A percentile compares a stretch with the other conserved stretches of the same genome.
These are phyloP conservation scores for Xylariaceae sp. DNA, from an alignment of 2,329 filamentous ascomycete species.

Conservation along the genomic window DNA sequence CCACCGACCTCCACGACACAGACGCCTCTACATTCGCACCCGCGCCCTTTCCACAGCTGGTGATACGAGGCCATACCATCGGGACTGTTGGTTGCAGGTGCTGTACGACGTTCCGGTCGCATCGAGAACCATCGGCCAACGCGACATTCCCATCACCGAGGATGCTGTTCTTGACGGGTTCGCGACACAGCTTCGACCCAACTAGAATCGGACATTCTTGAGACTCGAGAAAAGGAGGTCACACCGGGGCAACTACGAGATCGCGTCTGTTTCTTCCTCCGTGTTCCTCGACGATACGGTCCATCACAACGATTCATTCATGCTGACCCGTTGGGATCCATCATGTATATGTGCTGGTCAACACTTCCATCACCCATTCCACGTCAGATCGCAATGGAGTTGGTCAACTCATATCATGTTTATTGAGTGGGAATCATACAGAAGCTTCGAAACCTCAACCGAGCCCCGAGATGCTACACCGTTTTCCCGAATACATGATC, in stretches of 20 bases:
- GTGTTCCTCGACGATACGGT: no score
- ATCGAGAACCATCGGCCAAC: neutral
- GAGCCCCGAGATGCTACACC: conserved; percentile 8
- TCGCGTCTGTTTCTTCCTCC: no score
- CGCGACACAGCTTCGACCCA: neutral
- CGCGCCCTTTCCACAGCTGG: neutral
- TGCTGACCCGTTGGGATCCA: neutral
- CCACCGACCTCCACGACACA: no score
- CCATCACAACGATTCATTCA: no score
- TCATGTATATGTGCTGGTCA: no score
- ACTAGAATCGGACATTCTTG: neutral
- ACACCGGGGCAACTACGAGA: no score
- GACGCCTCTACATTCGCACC: neutral
- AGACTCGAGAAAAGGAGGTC: neutral
- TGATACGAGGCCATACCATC: neutral
- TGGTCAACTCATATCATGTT: neutral
- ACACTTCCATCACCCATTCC: neutral
- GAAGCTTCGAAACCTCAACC: neutral
- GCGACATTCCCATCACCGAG: neutral
- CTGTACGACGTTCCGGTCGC: neutral
- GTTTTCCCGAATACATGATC: conserved; percentile 11
- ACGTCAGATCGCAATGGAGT: neutral
- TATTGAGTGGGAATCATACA: neutral
- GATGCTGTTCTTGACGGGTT: neutral
- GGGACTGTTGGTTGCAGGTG: neutral